Base-by-base conservation (phyloP, 352 stramenopile species). In the Pythium angustatum region DNA sequence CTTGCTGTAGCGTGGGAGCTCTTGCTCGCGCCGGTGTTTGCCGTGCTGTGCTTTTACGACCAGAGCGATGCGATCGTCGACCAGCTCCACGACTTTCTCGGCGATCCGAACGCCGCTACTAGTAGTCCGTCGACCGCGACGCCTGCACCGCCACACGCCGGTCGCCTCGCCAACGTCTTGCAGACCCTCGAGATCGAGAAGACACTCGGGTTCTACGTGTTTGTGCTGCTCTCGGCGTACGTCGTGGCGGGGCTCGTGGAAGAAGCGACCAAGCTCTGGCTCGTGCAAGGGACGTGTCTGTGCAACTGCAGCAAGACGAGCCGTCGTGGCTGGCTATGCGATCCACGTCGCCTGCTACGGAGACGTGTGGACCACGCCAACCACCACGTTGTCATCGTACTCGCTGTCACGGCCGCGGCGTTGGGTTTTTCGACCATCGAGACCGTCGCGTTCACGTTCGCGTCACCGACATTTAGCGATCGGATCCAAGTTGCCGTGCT, bases 381-480 rank as follows among this genome's bases (percentile, higher is more conserved):
- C 49, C 79, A 92, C 63, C 60, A 71, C 28, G 75, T 85, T 44
- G 81, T 90, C 11, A 74, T 89, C 51, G 83, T 88, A 59, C 64
- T 88, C 26, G 75, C 73, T 0, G 72, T 90, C 15, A 58, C 84
- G 6, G 77, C 76, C 3, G 80, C 72, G 1, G 62, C 81, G 12
- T 55, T 91, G 12, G 81, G 81, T 7, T 89, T 93, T 51, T 83
- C 84, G 6, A 67, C 83, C 15, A 73, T 79, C 48, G 84, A 93
- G 60, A 93, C 88, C 52, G 64, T 73, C 7, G 77, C 33, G 0
- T 91, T 76, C 58, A 76, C 78, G 2, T 83, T 91, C 24, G 41
- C 66, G 5, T 51, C 56, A 6, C 47, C 64, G 12, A 73, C 68
- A 2, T 79, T 77, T 47, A 56, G 50, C 12, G 68, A 81, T 17